These are phyloP conservation scores for Globisporangium alternatum DNA, from an alignment of 352 stramenopile genomes.

Conservation along the genomic window DNA sequence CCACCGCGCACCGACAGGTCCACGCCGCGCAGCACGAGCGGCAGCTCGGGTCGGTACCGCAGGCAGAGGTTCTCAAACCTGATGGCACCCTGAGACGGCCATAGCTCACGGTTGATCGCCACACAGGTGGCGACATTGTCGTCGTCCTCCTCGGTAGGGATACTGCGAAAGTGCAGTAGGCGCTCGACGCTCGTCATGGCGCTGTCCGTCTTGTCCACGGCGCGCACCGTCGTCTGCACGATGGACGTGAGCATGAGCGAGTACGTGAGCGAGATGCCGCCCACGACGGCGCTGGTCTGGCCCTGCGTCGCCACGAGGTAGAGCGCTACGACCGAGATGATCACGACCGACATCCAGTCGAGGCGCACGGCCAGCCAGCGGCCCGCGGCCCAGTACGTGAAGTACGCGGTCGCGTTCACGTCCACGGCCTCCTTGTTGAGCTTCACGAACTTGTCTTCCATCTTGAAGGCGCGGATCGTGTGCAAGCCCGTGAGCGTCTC, in stretches of 20 bases:
- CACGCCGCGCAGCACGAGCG: slow-evolving; percentile 19
- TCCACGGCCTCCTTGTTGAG: slow-evolving; percentile 43
- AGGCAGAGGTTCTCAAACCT: slow-evolving; percentile 31
- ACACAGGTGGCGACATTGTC: background rate
- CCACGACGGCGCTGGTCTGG: slow-evolving; percentile 24
- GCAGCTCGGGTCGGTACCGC: slow-evolving; percentile 34
- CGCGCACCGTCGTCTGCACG: background rate
- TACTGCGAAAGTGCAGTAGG: slow-evolving; percentile 31
- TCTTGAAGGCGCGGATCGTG: slow-evolving; percentile 82
- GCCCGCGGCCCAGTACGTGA: slow-evolving; percentile 41
- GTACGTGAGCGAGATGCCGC: slow-evolving; percentile 27
- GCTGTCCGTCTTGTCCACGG: slow-evolving; percentile 21
- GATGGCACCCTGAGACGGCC: slow-evolving; percentile 19
- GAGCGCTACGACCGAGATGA: slow-evolving; percentile 87
- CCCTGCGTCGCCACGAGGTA: slow-evolving; percentile 72
- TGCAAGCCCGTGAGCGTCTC: slow-evolving; percentile 90
- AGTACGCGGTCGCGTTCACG: slow-evolving; percentile 44
- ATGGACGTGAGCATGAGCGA: slow-evolving; percentile 39
- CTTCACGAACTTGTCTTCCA: slow-evolving; percentile 27
- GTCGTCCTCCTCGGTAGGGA: slow-evolving; percentile 19
- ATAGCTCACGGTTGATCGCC: background rate
- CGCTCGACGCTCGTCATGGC: slow-evolving; percentile 43
- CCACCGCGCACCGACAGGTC: slow-evolving; percentile 23
- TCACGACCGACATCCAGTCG: slow-evolving; percentile 68
- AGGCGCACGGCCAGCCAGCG: slow-evolving; percentile 95